Base-by-base conservation (phyloP, 805 yeast species). In the Kluyveromyces wickerhamii region DNA sequence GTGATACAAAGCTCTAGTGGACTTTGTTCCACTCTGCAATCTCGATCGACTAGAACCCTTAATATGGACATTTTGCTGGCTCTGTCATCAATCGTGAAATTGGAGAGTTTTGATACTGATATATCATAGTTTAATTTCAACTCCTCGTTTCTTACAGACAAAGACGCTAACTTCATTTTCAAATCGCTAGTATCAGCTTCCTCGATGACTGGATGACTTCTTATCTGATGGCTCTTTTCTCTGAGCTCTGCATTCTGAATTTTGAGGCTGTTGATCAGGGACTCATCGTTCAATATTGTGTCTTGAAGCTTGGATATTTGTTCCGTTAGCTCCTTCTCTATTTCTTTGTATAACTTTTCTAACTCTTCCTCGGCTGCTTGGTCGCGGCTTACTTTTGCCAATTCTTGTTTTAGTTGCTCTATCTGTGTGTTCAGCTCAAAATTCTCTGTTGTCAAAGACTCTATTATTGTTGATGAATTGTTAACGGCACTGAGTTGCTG, bases 261-360 rank as follows among this genome's bases (percentile, higher is more conserved):
- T n/a, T n/a, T n/a, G 13, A 30, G 12, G 8, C 14, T 13, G 11
- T n/a, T 12, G 14, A 30, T 30, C 10, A 8, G 13, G 14, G 16
- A 15, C 12, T 30, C 26, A 21, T 20, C 33, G 17, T 16, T 17
- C 8, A 11, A 12, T 5, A 29, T 17, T 21, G 44, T 36, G 4
- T n/a, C 17, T n/a, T 55, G 45, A 18, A 60, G 43, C 0, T 33
- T 35, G 3, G 34, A 40, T 4, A 76, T 55, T 4, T 71, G 68
- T 2, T 45, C 36, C 10, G 59, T 56, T 10, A 75, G 52, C 17
- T 71, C 72, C 4, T 41, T 37, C 39, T 74, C 77, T 1, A 69
- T 55, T 30, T 71, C 72, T 27, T 56, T 61, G 36, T 75, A 74
- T 10, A 77, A 48, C 20, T 62, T 65, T 36, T 68, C 69, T 21